These are phyloP conservation scores for Xerocomus amazonicus DNA, from an alignment of 1,284 basidiomycete genomes.

Conservation along the genomic window DNA sequence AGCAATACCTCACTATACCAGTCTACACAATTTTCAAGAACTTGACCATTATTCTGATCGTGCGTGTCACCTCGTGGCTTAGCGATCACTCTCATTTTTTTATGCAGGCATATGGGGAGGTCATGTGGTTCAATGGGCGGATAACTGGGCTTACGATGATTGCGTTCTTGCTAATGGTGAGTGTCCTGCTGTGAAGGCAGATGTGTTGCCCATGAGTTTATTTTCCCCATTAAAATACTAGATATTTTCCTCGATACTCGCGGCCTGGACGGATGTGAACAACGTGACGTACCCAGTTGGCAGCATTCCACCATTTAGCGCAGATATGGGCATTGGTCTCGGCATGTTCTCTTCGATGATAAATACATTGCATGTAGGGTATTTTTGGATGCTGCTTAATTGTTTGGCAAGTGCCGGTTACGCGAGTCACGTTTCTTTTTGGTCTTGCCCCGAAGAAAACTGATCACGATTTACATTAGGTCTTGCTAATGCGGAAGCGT, in stretches of 20 bases:
- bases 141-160: conserved; percentile 87
- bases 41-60: conserved; percentile 96
- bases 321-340: conserved; percentile 40
- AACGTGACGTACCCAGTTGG: conserved; percentile 42
- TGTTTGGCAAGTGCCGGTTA: conserved; percentile 91
- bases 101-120: conserved; percentile 89
- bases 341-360: conserved; percentile 48
- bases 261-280: conserved; percentile 90
- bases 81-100: conserved; percentile 4
- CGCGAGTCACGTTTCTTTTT: conserved; percentile 62
- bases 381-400: conserved; percentile 96
- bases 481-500: conserved; percentile 93
- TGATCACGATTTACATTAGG: conserved; percentile 42
- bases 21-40: conserved; percentile 99
- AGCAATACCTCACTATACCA: conserved; percentile 94
- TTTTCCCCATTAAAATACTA: conserved; percentile 28
- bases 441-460: conserved; percentile 7
- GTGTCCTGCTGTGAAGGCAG: conserved; percentile 16
- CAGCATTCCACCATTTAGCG: conserved; percentile 39
- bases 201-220: background rate
- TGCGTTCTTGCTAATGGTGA: conserved; percentile 91
- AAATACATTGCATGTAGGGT: conserved; percentile 73
- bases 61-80: conserved; percentile 37
- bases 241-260: conserved; percentile 93
- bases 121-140: conserved; percentile 92